Conservation (phyloP, 2,329 filamentous ascomycete genomes). For the Ascochyta rabiei region DNA sequence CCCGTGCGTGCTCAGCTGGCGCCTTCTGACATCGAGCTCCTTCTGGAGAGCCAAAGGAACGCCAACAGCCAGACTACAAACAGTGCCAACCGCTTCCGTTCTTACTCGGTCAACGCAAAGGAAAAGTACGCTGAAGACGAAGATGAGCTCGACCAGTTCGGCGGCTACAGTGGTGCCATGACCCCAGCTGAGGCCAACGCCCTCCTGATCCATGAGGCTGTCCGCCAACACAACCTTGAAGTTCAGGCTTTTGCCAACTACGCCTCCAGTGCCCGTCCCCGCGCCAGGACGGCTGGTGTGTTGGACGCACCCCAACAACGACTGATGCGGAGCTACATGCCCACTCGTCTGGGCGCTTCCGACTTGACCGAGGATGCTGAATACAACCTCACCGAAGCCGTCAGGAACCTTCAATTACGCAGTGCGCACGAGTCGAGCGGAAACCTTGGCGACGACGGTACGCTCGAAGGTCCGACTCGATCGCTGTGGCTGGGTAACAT, state of each 20-base stretch:
- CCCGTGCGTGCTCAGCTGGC: slow-evolving; percentile 75
- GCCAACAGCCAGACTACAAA: slow-evolving; percentile 67
- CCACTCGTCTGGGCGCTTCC: slow-evolving; percentile 70
- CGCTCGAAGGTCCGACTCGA: slow-evolving; percentile 85
- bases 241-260: slow-evolving; percentile 92
- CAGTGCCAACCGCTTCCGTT: slow-evolving; percentile 84
- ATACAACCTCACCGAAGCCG: slow-evolving; percentile 79
- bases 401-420: slow-evolving; percentile 78
- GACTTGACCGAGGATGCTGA: slow-evolving; percentile 80
- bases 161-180: slow-evolving; percentile 63
- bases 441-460: slow-evolving; percentile 76
- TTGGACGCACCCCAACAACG: slow-evolving; percentile 75
- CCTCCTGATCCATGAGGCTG: slow-evolving; percentile 70
- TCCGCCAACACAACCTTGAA: slow-evolving; percentile 89
- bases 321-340: slow-evolving; percentile 72
- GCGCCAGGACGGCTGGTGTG: slow-evolving; percentile 89
- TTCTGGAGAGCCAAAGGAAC: slow-evolving; percentile 58
- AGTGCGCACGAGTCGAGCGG: slow-evolving; percentile 61
- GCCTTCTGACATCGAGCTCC: slow-evolving; percentile 60
- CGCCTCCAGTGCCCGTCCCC: slow-evolving; percentile 78
- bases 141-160: slow-evolving; percentile 76
- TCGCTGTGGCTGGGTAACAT: slow-evolving; percentile 98
- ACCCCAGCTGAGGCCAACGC: slow-evolving; percentile 66
- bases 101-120: slow-evolving; percentile 98
- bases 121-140: slow-evolving; percentile 95